Evolutionary conservation across 306 rosid genomes (phyloP).

Genomic region (Lathyrus sativus): DNA sequence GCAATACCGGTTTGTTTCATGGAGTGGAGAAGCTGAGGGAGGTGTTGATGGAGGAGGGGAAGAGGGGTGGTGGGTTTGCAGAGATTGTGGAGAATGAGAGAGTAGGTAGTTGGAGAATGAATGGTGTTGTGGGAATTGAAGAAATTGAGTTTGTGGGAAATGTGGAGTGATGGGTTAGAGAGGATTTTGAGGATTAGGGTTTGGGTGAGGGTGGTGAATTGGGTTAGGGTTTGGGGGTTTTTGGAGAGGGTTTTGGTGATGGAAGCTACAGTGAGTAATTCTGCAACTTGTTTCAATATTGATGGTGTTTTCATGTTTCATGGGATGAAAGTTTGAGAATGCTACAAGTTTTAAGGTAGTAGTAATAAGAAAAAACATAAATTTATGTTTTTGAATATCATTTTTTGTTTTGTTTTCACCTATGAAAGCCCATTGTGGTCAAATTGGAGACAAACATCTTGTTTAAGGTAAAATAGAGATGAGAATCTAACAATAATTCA

Average conservation of each 20-base stretch:
- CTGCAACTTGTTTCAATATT: constrained; percentile 37
- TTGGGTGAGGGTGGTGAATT: constrained; percentile 37
- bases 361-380: too few relatives aligned
- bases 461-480: too few relatives aligned
- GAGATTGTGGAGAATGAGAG: constrained; percentile 54
- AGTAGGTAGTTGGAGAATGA: constrained; percentile 46
- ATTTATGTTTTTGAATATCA: too few relatives aligned
- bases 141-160: constrained; percentile 68
- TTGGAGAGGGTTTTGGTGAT: constrained; percentile 57
- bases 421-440: too few relatives aligned
- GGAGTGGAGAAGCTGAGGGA: constrained; percentile 49
- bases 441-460: too few relatives aligned
- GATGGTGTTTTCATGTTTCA: background rate
- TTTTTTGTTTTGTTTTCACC: too few relatives aligned
- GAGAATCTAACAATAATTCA: too few relatives aligned
- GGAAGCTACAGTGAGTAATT: constrained; percentile 63
- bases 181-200: constrained; percentile 64
- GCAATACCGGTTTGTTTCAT: constrained; percentile 57
- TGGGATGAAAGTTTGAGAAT: too few relatives aligned
- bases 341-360: too few relatives aligned
- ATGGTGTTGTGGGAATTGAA: constrained; percentile 48
- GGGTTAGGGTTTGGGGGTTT: constrained; percentile 24
- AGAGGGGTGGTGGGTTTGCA: constrained; percentile 41
- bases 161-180: constrained; percentile 51
- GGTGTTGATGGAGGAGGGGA: constrained; percentile 42